A percentile compares a stretch with the other conserved stretches of the same genome.
Conservation (phyloP, 495 filamentous ascomycete genomes). For the Aspergillus funiculosus region DNA sequence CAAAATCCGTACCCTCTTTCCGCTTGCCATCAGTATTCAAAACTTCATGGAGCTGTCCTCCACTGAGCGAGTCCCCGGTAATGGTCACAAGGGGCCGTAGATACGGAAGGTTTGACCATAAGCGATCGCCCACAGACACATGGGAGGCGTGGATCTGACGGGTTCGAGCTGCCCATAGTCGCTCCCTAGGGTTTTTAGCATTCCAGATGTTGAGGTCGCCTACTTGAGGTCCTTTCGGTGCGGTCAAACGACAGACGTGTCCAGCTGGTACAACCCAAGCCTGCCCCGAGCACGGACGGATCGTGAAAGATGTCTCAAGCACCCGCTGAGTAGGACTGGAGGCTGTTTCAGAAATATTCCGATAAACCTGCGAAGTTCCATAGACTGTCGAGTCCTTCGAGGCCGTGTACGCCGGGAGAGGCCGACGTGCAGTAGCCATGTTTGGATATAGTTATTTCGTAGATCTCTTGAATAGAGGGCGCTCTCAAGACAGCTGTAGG, state of each 20-base stretch:
- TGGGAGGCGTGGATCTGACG: conserved; percentile 72
- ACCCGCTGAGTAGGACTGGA: conserved; percentile 28
- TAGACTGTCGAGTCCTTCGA: conserved; percentile 33
- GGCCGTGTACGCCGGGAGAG: conserved; percentile 40
- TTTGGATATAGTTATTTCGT: background rate
- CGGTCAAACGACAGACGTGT: conserved; percentile 63
- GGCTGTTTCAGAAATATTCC: conserved; percentile 37
- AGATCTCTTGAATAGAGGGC: too few relatives aligned
- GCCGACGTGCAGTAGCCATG: conserved; percentile 33
- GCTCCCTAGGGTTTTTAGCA: conserved; percentile 65
- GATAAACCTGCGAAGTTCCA: conserved; percentile 35
- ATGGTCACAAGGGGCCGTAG: conserved; percentile 69
- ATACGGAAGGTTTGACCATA: conserved; percentile 74
- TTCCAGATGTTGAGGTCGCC: conserved; percentile 83
- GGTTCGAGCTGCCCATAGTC: conserved; percentile 74
- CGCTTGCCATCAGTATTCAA: conserved; percentile 34
- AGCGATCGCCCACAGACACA: conserved; percentile 59
- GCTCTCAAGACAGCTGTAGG: background rate
- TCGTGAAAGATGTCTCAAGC: conserved; percentile 34
- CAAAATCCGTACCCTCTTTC: conserved; percentile 32
- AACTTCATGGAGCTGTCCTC: conserved; percentile 48
- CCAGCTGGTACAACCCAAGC: conserved; percentile 60
- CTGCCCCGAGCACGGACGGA: conserved; percentile 50
- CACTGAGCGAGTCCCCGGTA: conserved; percentile 59
- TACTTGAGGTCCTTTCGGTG: conserved; percentile 68